Evolutionary conservation across 139 green algal genomes (phyloP), one percentile per base, ranked within the genome.

Genomic region (Edaphochlamys debaryana): DNA sequence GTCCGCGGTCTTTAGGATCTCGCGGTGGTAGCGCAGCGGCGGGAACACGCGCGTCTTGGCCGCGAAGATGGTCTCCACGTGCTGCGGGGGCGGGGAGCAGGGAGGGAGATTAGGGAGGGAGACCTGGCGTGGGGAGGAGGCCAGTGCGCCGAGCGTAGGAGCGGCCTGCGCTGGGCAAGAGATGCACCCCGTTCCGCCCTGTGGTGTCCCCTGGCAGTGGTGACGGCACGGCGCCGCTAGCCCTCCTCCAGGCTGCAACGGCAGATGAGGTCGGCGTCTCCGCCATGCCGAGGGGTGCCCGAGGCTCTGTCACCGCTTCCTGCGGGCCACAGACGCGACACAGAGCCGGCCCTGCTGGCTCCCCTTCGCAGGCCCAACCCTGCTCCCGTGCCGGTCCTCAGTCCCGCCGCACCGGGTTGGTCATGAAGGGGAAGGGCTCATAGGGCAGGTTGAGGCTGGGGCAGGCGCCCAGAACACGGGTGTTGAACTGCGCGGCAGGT

Each of bases 11-110:
- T 76, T 40, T 22, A 99, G 58, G 54, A 94, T 85, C 71, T 97
- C 92, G 0, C 96, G 81, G 13, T 89, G 60, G 82, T 96, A 98
- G n/a, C 85, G 45, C 38, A 98, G 58, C 4, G 82, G n/a, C 0
- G 94, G 95, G 19, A 68, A 71, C 5, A 29, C 54, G 5, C 96
- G 85, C 68, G 93, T 88, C 69, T 94, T 89, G 17, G 96, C 93
- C 0, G 95, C 95, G 60, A 95, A 93, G 64, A 99, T 98, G 17
- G 96, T 99, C 90, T 99, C 96, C 42, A 98, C 93, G 80, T 98
- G 78, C 66, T 74, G 74, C 60, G 30, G 29, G 27, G 19, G 60
- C 30, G 20, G 22, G 30, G 30, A 37, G n/a, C 29, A 38, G 29
- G 5, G 7, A 6, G 30, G 9, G 60, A 20, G 38, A 38, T 17